Evolutionary conservation across 352 stramenopile species (phyloP), one percentile per base, ranked within the genome.

Genomic region (Phytophthora parvispora): DNA sequence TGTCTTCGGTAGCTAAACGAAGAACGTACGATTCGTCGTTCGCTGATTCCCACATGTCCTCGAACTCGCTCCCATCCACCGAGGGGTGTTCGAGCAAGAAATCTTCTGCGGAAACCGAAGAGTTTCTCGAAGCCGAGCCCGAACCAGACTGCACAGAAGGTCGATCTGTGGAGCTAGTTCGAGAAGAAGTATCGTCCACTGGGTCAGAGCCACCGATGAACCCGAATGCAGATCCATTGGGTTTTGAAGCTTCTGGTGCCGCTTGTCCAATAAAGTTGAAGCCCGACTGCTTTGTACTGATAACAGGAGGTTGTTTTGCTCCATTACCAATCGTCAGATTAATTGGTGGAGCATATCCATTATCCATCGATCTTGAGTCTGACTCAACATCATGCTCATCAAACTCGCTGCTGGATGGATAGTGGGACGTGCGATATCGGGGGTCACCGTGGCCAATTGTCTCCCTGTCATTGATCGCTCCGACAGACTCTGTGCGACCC

Each of bases 1-100:
- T 25, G 24, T 36, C 13, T 49, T 25, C 6, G 18, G 2, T 4
- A 1, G 43, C 16, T 66, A 40, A 49, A 15, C 2, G 6, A 68
- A 12, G 4, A 63, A 86, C 76, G 61, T 89, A 95, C 87, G 79
- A 80, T 77, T 95, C 88, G 28, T 78, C 69, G 50, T 84, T 90
- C 15, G 84, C 91, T 47, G 75, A 87, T 53, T 93, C 86, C 88
- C 88, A 96, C 67, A 94, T 81, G 16, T 91, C 83, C 20, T 84
- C 79, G 45, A 94, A 93, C 34, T 90, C 74, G 60, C 72, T 77
- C n/a, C 65, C 63, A 45, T 90, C 77, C 1, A 87, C 71, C 3
- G 74, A 72, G 24, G 77, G 72, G 34, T 86, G 65, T 12, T 84
- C 71, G 18, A 86, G 57, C 29, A 94, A 74, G 34, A 95, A 94